phyloP scores from a whole-genome alignment of 164 flowering plant genomes.

The Kalanchoe fedtschenkoi region DNA sequence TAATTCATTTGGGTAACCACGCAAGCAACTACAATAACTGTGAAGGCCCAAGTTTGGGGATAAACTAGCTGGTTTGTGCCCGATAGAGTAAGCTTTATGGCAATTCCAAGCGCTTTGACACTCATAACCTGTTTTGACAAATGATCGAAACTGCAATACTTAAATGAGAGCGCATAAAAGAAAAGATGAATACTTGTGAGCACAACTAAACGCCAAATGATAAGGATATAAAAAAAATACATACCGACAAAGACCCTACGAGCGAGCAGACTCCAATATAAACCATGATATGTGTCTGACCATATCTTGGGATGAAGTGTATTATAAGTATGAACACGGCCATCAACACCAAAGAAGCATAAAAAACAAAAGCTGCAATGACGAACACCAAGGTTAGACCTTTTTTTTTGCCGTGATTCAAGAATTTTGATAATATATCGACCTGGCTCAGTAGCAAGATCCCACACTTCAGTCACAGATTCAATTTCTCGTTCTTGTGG shows the following conservation, averaged over 20 bases:
- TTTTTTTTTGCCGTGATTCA: neutral
- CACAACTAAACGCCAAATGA: neutral
- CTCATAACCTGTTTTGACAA: slow-evolving; percentile 42
- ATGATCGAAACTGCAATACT: neutral
- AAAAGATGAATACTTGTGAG: no score
- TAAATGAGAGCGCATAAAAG: neutral
- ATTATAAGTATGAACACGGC: slow-evolving; percentile 30
- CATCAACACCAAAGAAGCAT: slow-evolving; percentile 35
- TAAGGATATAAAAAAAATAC: slow-evolving; percentile 5
- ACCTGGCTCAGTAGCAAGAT: slow-evolving; percentile 97
- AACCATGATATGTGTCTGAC: slow-evolving; percentile 49
- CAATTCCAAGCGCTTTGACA: slow-evolving; percentile 61
- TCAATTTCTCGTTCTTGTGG: slow-evolving; percentile 78
- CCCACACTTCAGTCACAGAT: slow-evolving; percentile 89
- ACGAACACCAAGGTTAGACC: neutral
- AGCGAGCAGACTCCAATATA: slow-evolving; percentile 49
- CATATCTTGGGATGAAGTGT: slow-evolving; percentile 35
- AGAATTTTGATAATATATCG: neutral
- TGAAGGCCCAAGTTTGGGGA: slow-evolving; percentile 53
- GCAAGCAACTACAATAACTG: slow-evolving; percentile 33
- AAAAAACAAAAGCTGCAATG: slow-evolving; percentile 34
- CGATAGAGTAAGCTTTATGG: slow-evolving; percentile 45
- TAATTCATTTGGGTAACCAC: slow-evolving; percentile 56
- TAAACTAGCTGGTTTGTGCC: slow-evolving; percentile 48
- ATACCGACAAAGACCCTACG: slow-evolving; percentile 45